A percentile compares a stretch with the other conserved stretches of the same genome.
These are phyloP conservation scores for Fusarium stilboides DNA, from an alignment of 2,329 filamentous ascomycete species.

Conservation along the genomic window DNA sequence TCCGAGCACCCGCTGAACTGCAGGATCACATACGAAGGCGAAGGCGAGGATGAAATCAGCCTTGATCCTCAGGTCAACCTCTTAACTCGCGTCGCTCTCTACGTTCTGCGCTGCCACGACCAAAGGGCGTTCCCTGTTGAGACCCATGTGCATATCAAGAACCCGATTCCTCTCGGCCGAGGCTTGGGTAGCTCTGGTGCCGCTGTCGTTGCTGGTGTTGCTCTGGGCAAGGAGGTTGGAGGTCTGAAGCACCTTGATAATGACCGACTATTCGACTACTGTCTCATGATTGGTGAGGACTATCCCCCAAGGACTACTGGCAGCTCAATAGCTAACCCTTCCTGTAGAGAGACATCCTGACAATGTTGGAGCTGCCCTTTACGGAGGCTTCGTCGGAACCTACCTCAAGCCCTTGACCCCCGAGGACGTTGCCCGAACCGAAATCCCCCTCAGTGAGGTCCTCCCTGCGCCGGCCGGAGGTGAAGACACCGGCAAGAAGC, in stretches of 20 bases:
- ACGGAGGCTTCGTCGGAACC: conserved; percentile 96
- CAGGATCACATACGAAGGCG: conserved; percentile 89
- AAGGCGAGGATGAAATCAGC: conserved; percentile 83
- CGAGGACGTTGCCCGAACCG: conserved; percentile 89
- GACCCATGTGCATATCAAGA: conserved; percentile 94
- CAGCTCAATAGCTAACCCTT: conserved; percentile 22
- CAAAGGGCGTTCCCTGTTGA: conserved; percentile 86
- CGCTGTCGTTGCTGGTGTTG: conserved; percentile 95
- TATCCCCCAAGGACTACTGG: neutral
- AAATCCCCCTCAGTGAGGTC: conserved; percentile 95
- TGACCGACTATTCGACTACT: conserved; percentile 92
- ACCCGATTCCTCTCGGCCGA: conserved; percentile 92
- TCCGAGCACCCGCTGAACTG: conserved; percentile 83
- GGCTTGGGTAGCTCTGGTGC: conserved; percentile 96
- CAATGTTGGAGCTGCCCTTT: conserved; percentile 94
- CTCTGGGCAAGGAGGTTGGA: conserved; percentile 91
- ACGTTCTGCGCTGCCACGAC: conserved; percentile 93
- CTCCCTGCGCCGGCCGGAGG: conserved; percentile 91
- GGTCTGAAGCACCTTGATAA: conserved; percentile 80
- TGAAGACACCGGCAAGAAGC: conserved; percentile 87
- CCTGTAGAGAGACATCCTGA: conserved; percentile 84
- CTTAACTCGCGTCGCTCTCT: conserved; percentile 93
- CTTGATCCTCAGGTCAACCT: conserved; percentile 90
- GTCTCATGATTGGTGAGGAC: conserved; percentile 88
- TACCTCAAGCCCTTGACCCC: conserved; percentile 94